These are phyloP conservation scores for Talaromyces liani DNA, from an alignment of 495 filamentous ascomycete genomes.

Conservation along the genomic window DNA sequence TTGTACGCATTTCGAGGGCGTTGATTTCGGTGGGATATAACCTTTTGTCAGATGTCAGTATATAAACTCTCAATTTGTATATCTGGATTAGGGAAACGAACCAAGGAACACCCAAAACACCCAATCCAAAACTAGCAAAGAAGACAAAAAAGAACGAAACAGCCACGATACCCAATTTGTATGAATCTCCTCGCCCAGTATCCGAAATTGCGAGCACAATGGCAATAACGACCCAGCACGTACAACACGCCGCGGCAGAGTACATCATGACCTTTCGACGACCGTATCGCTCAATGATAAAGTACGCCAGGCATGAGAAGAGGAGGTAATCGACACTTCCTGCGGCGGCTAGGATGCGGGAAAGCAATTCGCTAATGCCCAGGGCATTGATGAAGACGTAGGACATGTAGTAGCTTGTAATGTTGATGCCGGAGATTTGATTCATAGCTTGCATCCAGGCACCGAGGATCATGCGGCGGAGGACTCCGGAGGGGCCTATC, in stretches of 20 bases:
- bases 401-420: conserved; percentile 12
- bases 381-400: neutral
- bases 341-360: conserved; percentile 28
- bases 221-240: conserved; percentile 7
- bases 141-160: conserved; percentile 8
- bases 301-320: conserved; percentile 23
- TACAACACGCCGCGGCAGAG: conserved; percentile 5
- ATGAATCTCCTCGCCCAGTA: conserved; percentile 2
- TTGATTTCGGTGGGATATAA: conserved; percentile 57
- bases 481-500: conserved; percentile 7
- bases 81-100: neutral
- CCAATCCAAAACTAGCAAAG: conserved; percentile 9
- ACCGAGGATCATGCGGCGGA: conserved; percentile 7
- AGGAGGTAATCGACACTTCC: conserved; percentile 34
- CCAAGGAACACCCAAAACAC: conserved; percentile 7
- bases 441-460: conserved; percentile 10
- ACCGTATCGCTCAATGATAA: conserved; percentile 35
- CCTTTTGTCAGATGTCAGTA: conserved; percentile 18
- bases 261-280: conserved; percentile 35
- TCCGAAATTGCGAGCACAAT: conserved; percentile 1
- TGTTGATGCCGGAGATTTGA: conserved; percentile 15
- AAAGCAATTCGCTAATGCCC: conserved; percentile 3
- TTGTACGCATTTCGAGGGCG: conserved; percentile 47
- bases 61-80: neutral
- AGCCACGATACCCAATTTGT: conserved; percentile 5